Evolutionary conservation across 768 basidiomycete genomes (phyloP), one percentile per base, ranked within the genome.

Genomic region (Tricholoma hemisulphureum): DNA sequence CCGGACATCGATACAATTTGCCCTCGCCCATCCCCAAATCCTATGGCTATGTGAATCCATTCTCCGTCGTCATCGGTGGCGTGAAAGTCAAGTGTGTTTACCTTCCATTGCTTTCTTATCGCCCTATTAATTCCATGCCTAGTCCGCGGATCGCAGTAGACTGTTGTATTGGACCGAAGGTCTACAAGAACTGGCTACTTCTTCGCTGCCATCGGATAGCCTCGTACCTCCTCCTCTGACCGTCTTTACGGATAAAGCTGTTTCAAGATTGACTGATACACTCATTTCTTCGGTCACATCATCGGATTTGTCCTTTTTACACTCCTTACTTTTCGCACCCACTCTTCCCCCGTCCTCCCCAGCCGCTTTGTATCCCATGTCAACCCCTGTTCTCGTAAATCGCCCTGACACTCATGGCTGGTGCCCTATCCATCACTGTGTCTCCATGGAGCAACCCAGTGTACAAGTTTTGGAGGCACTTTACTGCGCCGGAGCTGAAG

Each of bases 401-500:
- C 67, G 78, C 57, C 83, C 83, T 28, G 89, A 91, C 66, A 64
- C 76, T 6, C 77, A 81, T 51, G 89, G 88, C 50, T 90, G 89
- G 87, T 85, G 86, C 61, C 77, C 85, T 55, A 79, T 91, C 51
- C 90, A 92, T 63, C 77, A 91, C 64, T 88, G 86, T 66, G 84
- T 80, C 55, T 79, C 83, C 57, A 75, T 76, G 51, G 71, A 74
- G 53, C 70, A 73, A 21, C 89, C 87, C 3, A 87, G 83, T 11
- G 72, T 82, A 41, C 79, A 85, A 55, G 75, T 86, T 54, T 75
- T 91, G 58, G 88, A 92, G 61, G 80, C 83, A 23, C 75, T 92
- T 35, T 91, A 89, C 63, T 84, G 81, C 58, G 89, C 89, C 31
- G 90, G 90, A 46, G 88, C 88, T 20, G 89, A 92, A 63, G 72